Evolutionary conservation across 164 flowering plant species (phyloP), one percentile per base, ranked within the genome.

Genomic region (Chloranthus sessilifolius): DNA sequence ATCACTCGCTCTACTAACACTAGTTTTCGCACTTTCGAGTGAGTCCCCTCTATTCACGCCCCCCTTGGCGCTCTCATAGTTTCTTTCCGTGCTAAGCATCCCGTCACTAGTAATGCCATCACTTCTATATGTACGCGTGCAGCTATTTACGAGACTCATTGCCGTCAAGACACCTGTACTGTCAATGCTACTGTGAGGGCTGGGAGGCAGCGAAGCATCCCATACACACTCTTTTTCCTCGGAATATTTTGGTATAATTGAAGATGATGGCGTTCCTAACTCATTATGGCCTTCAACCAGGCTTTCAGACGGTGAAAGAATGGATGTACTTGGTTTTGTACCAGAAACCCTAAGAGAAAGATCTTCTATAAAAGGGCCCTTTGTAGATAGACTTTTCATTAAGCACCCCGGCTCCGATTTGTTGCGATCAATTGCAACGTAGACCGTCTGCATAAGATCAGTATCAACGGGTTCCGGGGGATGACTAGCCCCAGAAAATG

Each of bases 181-280:
- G 27, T 74, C 95, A 44, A 82, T 74, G 62, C 95, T 83, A 64
- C 92, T 86, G 35, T 46, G 90, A 20, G 97, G 97, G 56, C 97
- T 88, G 16, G 97, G 82, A 52, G 97, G 97, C 77, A 89, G 73
- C 40, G 92, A 89, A 63, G 89, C 78, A 72, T 89, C 97, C 97
- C 97, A 89, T 19, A 89, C 73, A 52, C 92, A 83, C 61, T 82
- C 97, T 67, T 75, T 78, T 58, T 89, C 95, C 14, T 81, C 88
- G 19, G 88, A 61, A 45, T 76, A 85, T 6, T 72, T 74, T 52
- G 33, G 15, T 24, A 14, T 7, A 26, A 44, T 10, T 30, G 48
- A 26, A 31, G 21, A 38, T 44, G 48, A 25, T 24, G 48, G 27
- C 16, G 48, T 30, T 34, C 69, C 71, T 12, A 63, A 6, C 7